Base-by-base conservation (phyloP, 352 stramenopile genomes). In the Peronosclerospora sorghi region DNA sequence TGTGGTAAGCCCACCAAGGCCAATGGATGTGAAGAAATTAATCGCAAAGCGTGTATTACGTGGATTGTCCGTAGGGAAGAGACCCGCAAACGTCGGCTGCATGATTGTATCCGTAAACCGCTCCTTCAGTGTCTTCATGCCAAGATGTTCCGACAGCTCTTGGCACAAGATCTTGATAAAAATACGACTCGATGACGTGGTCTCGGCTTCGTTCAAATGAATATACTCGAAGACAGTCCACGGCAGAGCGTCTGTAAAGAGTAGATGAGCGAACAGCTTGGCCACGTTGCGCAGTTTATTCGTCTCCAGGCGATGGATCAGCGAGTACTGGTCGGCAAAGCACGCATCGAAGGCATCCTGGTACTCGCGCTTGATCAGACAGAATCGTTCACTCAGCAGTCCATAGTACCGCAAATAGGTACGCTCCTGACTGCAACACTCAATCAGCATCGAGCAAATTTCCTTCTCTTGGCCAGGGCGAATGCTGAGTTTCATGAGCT, bases 1-100 rank as follows among this genome's bases (percentile, higher is more conserved):
- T 38, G 97, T 96, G 4, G 96, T 99, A 15, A 99, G 73, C 1
- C 94, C 95, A 20, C 96, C 96, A 13, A 99, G 73, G 54, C 96
- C 95, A 45, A 99, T 99, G 6, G 82, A 96, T 27, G 96, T 99
- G 73, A 98, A 99, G 62, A 99, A 99, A 52, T 99, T 99, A 75
- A 99, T 99, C 3, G 95, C 94, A 53, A 99, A 99, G 14, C 96
- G 88, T 41, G 94, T 98, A 64, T 98, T 97, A 32, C 94, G 85
- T 13, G 96, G 85, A 46, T 97, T 97, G 49, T 97, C 94, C 42
- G 83, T 96, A 0, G 96, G 96, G 51, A 99, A 99, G 37, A 99
- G 75, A 4, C 94, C 95, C 8, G 65, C 75, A 44, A 98, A 98
- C 49, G 83, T 95, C 10, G 85, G 49, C 49, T 71, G 51, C 88